Evolutionary conservation across 2,329 filamentous ascomycete species (phyloP), one percentile per base, ranked within the genome.

Genomic region (Dendrostoma leiphaemia): DNA sequence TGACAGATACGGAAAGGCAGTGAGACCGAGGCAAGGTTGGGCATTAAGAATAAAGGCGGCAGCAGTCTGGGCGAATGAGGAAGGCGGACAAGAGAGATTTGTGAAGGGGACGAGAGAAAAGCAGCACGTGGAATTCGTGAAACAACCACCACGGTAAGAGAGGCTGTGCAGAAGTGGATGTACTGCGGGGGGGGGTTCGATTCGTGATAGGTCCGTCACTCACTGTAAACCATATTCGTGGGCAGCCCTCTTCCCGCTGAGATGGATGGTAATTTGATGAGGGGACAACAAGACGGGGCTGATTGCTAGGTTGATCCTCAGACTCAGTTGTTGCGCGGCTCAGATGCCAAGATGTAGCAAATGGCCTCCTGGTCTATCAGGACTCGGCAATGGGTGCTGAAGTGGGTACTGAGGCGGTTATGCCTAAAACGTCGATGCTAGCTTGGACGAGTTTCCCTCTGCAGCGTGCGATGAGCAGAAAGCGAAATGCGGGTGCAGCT

Each of bases 191-290:
- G 38, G 35, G 51, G 28, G n/a, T n/a, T n/a, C n/a, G n/a, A n/a
- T n/a, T 24, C 12, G 17, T 19, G 41, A 2, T 29, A 31, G 41
- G 26, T n/a, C n/a, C n/a, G n/a, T 29, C 26, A 58, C 56, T 55
- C 19, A 58, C 56, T n/a, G 9, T 46, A 51, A 58, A 52, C 56
- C 56, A 58, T 58, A 29, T 28, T 57, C 19, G 51, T 43, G n/a
- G 26, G 31, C 40, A 19, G 41, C 24, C 15, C 41, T 46, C 28
- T 35, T 47, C 17, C 15, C 26, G 40, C n/a, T 4, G 2, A 17
- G 19, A 15, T 4, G 32, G 28, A 19, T 28, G 38, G 21, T 41
- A 21, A 29, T 24, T n/a, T 24, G 45, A 15, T 15, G 34, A 44
- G 48, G 26, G 29, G 28, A 35, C 37, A 13, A 9, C 35, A 19